These are phyloP conservation scores for Parietichytrium sp. DNA, from an alignment of 108 stramenopile genomes.

Conservation along the genomic window DNA sequence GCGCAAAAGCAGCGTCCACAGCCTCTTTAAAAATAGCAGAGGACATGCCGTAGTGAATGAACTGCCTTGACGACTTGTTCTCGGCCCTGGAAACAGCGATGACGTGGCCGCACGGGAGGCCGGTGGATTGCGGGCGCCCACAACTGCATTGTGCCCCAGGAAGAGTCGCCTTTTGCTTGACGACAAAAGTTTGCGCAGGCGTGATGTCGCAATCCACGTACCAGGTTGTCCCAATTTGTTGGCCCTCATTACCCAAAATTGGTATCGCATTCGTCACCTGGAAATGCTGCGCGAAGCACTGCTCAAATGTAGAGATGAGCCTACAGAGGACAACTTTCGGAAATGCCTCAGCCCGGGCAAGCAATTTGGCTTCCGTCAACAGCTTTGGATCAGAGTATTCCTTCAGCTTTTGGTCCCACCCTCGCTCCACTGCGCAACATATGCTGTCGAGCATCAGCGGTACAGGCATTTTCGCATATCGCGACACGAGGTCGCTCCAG, in stretches of 20 bases:
- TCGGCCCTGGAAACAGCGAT: conserved; percentile 7
- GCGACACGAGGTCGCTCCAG: background rate
- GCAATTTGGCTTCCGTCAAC: background rate
- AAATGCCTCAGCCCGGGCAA: background rate
- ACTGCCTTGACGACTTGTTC: background rate
- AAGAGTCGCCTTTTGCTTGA: background rate
- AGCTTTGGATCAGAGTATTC: background rate
- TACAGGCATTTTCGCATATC: background rate
- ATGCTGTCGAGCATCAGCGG: conserved; percentile 11
- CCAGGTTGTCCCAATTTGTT: background rate
- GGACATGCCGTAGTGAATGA: background rate
- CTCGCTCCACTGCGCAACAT: background rate
- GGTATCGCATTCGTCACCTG: conserved; percentile 20
- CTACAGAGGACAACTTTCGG: background rate
- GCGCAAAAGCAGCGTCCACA: background rate
- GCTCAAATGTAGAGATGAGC: background rate
- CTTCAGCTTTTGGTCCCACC: background rate
- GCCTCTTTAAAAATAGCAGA: background rate
- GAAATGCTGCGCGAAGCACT: background rate
- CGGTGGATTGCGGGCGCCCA: conserved; percentile 14
- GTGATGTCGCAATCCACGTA: background rate
- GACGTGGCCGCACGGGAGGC: conserved; percentile 5
- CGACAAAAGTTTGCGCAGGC: background rate
- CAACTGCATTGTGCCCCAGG: conserved; percentile 2
- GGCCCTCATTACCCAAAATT: background rate